These are phyloP conservation scores for Pleurotus ostreatus DNA, from an alignment of 768 basidiomycete genomes.

Conservation along the genomic window DNA sequence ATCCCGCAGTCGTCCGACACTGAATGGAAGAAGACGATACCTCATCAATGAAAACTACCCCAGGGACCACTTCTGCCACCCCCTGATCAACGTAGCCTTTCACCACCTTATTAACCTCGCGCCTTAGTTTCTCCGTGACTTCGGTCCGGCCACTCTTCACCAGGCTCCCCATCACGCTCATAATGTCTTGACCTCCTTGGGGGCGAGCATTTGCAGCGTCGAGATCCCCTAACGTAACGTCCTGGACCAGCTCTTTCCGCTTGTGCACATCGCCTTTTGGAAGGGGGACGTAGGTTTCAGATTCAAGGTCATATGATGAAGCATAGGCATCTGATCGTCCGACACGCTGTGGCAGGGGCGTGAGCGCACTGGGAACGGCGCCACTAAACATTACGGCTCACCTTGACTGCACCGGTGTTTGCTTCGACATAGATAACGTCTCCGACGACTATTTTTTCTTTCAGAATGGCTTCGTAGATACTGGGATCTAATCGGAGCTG, in stretches of 20 bases:
- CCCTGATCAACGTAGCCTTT: constrained; percentile 98
- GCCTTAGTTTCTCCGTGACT: constrained; percentile 92
- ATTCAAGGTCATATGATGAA: constrained; percentile 95
- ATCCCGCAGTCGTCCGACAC: constrained; percentile 8
- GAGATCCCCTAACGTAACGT: constrained; percentile 90
- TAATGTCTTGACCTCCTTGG: constrained; percentile 96
- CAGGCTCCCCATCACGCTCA: constrained; percentile 92
- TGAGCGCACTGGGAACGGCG: constrained; percentile 1
- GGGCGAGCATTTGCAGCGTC: constrained; percentile 96
- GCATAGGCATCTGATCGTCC: constrained; percentile 97
- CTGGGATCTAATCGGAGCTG: constrained; percentile 91
- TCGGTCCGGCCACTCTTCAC: constrained; percentile 94
- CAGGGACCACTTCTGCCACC: constrained; percentile 95
- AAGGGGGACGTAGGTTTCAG: constrained; percentile 96
- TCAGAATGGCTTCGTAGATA: constrained; percentile 95
- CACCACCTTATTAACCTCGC: constrained; percentile 97
- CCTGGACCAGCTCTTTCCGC: constrained; percentile 91
- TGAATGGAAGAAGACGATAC: constrained; percentile 33
- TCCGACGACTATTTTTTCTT: constrained; percentile 94
- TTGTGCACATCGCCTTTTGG: constrained; percentile 98
- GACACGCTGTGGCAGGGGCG: constrained; percentile 59
- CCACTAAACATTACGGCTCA: constrained; percentile 24
- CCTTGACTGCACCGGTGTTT: constrained; percentile 94
- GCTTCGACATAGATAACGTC: constrained; percentile 96
- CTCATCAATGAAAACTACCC: constrained; percentile 98